Evolutionary conservation across 164 flowering plant species (phyloP), one percentile per base, ranked within the genome.

Genomic region (Dillenia suffruticosa): DNA sequence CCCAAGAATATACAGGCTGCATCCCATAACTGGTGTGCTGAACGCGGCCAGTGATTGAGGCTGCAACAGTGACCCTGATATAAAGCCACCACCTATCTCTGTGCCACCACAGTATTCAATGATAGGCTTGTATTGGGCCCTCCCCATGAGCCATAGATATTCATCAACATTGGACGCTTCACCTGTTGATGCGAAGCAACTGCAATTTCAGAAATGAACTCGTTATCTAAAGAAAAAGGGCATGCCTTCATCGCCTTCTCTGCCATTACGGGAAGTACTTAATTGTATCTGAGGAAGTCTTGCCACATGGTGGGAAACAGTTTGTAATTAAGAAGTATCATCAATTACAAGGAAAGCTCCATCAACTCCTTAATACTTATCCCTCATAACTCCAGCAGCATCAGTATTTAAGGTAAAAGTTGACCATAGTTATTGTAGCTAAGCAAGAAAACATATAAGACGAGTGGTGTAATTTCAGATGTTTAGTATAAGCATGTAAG

Each of bases 101-200:
- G 96, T 94, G 17, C 99, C 99, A 55, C 97, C 99, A 80, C 99
- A 94, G 74, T 86, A 91, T 72, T 94, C 99, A 57, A 91, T 88
- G 46, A 94, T 67, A 62, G 99, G 99, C 70, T 86, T 91, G 86
- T 86, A 94, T 16, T 57, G 40, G 64, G 96, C 96, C 77, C 96
- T 81, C 15, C 96, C 96, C 93, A 89, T 86, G 68, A 91, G 71
- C 99, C 97, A 94, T 14, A 94, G 81, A 74, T 88, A 87, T 72
- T 94, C 97, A 71, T 94, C 96, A 9, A 79, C 88, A 73, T 65
- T 91, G 44, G 97, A 94, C 59, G 97, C 96, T 79, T 94, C 99
- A 12, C 99, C 99, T 62, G 90, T 82, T 68, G 99, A 94, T 58
- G 78, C 85, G 70, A 89, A 94, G 81, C 96, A 89, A 66, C 99